phyloP scores from a whole-genome alignment of 441 rosid species.

The Breynia disticha region DNA sequence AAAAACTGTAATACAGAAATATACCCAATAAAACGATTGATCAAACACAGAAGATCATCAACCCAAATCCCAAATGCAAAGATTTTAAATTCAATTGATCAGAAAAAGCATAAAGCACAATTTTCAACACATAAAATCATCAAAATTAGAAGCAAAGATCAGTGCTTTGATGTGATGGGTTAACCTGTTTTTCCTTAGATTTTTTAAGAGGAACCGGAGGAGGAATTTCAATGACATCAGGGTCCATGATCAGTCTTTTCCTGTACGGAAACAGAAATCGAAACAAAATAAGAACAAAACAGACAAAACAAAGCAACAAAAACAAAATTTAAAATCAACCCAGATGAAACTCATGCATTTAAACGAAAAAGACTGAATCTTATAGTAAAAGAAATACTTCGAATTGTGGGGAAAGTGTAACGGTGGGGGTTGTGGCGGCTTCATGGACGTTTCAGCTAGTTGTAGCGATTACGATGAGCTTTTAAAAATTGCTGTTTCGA shows the following conservation, averaged over 20 bases:
- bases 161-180: background rate
- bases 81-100: background rate
- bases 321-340: background rate
- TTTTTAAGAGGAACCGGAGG: constrained; percentile 29
- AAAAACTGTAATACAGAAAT: too few relatives aligned
- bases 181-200: constrained; percentile 42
- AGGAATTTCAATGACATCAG: constrained; percentile 42
- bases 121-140: background rate
- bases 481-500: too few relatives aligned
- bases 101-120: background rate
- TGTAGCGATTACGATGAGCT: too few relatives aligned
- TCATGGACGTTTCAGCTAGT: too few relatives aligned
- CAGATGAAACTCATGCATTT: too few relatives aligned
- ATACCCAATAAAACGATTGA: too few relatives aligned
- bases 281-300: constrained; percentile 2
- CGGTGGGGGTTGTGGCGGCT: too few relatives aligned
- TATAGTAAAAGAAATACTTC: too few relatives aligned
- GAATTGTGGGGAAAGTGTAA: too few relatives aligned
- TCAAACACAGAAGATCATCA: background rate
- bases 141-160: background rate
- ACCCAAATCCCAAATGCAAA: background rate
- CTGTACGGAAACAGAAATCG: constrained; percentile 22
- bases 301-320: background rate
- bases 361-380: too few relatives aligned
- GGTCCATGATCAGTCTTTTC: constrained; percentile 37